Percentiles rank a stretch among this genome's conserved stretches.
phyloP scores from a whole-genome alignment of 2,329 filamentous ascomycete genomes.

The Alternaria alternata region DNA sequence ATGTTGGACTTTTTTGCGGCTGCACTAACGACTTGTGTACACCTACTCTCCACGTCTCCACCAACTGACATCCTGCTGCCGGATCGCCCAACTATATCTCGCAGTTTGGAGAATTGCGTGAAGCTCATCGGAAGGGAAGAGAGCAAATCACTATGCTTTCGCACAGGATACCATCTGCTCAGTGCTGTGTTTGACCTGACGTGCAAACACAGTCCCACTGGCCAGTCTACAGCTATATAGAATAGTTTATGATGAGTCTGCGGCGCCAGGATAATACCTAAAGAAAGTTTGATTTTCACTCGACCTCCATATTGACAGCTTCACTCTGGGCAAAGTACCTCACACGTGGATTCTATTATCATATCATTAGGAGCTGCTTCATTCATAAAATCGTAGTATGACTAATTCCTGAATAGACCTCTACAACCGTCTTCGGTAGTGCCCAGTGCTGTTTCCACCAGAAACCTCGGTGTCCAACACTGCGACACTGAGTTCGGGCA shows the following conservation, averaged over 20 bases:
- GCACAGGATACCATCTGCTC: slow-evolving; percentile 21
- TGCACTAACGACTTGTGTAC: slow-evolving; percentile 27
- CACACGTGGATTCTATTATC: not conserved
- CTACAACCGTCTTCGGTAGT: not conserved
- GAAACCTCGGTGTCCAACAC: slow-evolving; percentile 57
- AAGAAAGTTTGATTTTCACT: not conserved
- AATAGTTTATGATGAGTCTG: not conserved
- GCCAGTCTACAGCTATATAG: not conserved
- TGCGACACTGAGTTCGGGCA: slow-evolving; percentile 65
- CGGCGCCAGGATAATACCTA: not conserved
- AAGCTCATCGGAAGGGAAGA: slow-evolving; percentile 26
- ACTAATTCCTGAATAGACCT: not conserved
- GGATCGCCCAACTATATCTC: slow-evolving; percentile 11
- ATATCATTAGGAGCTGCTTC: not conserved
- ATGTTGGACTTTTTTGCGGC: slow-evolving; percentile 34
- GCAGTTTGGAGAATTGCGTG: slow-evolving; percentile 23
- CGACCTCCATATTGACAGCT: not conserved
- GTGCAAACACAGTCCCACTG: not conserved
- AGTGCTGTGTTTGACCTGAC: slow-evolving; percentile 14
- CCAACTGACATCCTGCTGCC: not conserved
- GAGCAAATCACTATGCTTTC: slow-evolving; percentile 24
- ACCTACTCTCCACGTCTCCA: slow-evolving; percentile 8
- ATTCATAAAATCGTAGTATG: not conserved
- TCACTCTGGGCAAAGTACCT: not conserved
- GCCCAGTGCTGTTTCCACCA: slow-evolving; percentile 1